Evolutionary conservation across 352 stramenopile species (phyloP).

Genomic region (Pythium aristosporum): DNA sequence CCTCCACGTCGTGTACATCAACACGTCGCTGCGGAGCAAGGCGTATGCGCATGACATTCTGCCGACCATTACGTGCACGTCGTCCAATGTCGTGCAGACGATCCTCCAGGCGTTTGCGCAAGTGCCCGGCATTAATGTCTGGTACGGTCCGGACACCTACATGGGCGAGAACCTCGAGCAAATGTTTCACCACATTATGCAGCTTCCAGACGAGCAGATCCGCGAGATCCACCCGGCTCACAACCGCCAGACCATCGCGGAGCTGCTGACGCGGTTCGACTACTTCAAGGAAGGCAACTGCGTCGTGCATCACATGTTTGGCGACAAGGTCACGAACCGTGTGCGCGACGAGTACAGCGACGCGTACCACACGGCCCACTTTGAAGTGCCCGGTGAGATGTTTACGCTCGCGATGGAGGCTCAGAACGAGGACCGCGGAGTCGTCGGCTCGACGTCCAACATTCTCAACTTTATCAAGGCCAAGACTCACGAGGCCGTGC

Average conservation of each 20-base stretch:
- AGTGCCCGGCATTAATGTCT: conserved; percentile 89
- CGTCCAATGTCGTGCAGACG: conserved; percentile 95
- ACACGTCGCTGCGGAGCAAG: conserved; percentile 97
- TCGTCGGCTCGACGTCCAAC: conserved; percentile 96
- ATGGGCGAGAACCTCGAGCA: conserved; percentile 97
- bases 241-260: conserved; percentile 77
- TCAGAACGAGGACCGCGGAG: conserved; percentile 84
- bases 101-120: conserved; percentile 94
- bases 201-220: conserved; percentile 84
- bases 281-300: conserved; percentile 97
- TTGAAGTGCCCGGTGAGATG: conserved; percentile 99
- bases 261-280: conserved; percentile 87
- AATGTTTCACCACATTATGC: conserved; percentile 87
- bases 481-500: conserved; percentile 89
- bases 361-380: conserved; percentile 95
- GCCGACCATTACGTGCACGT: conserved; percentile 97
- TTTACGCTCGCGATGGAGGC: conserved; percentile 97
- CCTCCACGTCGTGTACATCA: conserved; percentile 99
- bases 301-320: conserved; percentile 99
- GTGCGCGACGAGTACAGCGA: conserved; percentile 91
- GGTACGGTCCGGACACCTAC: conserved; percentile 96
- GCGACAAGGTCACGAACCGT: conserved; percentile 90
- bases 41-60: conserved; percentile 92
- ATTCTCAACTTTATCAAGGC: conserved; percentile 97
- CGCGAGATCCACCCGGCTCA: conserved; percentile 80